phyloP scores from a whole-genome alignment of 352 stramenopile species.

The Globisporangium spinosum region DNA sequence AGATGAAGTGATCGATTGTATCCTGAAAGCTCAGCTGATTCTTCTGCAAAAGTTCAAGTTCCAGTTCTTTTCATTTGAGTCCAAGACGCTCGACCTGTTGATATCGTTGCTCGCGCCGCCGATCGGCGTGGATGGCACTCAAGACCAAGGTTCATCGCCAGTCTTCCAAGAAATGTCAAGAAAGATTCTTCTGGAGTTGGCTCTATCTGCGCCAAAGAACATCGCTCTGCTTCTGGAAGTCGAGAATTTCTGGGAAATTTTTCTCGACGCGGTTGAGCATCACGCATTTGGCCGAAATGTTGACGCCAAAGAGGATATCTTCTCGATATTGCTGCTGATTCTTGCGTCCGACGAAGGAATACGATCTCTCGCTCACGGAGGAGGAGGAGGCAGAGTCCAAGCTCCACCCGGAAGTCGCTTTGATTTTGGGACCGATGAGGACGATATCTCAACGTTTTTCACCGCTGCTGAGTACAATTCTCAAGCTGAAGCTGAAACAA shows the following conservation, averaged over 20 bases:
- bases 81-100: slow-evolving; percentile 56
- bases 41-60: slow-evolving; percentile 70
- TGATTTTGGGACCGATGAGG: slow-evolving; percentile 38
- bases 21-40: slow-evolving; percentile 61
- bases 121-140: slow-evolving; percentile 17
- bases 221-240: slow-evolving; percentile 36
- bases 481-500: slow-evolving; percentile 28
- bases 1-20: slow-evolving; percentile 65
- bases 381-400: not conserved
- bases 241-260: slow-evolving; percentile 40
- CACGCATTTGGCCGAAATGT: slow-evolving; percentile 38
- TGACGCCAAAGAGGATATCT: slow-evolving; percentile 47
- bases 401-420: slow-evolving; percentile 25
- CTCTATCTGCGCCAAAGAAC: slow-evolving; percentile 51
- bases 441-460: slow-evolving; percentile 52
- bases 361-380: slow-evolving; percentile 30
- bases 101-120: slow-evolving; percentile 25
- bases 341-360: slow-evolving; percentile 48
- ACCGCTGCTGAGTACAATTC: slow-evolving; percentile 48
- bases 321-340: slow-evolving; percentile 48
- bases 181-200: slow-evolving; percentile 30
- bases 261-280: slow-evolving; percentile 46
- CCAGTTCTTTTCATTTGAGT: slow-evolving; percentile 80
- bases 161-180: slow-evolving; percentile 16
- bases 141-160: slow-evolving; percentile 24